These are phyloP conservation scores for Gloeophyllum trabeum DNA, from an alignment of 768 basidiomycete genomes.

Conservation along the genomic window DNA sequence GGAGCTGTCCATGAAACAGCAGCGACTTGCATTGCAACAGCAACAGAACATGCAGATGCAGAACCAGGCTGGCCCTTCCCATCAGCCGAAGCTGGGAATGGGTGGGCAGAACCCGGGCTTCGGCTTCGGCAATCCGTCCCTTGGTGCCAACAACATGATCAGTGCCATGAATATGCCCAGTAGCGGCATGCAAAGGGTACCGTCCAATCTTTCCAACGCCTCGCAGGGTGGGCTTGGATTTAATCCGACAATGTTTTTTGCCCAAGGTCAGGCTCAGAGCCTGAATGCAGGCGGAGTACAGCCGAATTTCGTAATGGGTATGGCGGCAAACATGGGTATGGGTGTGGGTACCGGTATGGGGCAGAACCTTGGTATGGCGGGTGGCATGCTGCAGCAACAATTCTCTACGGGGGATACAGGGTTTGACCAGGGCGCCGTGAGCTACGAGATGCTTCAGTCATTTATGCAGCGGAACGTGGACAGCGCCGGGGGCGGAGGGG, in stretches of 20 bases:
- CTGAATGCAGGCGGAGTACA: no score
- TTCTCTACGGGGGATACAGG: conserved; percentile 8
- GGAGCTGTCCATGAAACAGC: neutral
- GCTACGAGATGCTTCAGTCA: conserved; percentile 32
- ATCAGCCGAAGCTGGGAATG: no score
- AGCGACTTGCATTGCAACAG: neutral
- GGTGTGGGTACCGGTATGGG: conserved; percentile 10
- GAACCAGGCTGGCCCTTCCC: neutral
- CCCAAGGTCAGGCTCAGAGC: no score
- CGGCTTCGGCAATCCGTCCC: no score
- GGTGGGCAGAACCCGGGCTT: no score
- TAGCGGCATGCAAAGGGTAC: no score
- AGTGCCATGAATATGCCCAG: no score
- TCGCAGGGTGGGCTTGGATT: no score
- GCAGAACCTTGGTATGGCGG: neutral
- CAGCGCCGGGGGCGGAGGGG: no score
- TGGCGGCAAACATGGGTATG: conserved; percentile 7
- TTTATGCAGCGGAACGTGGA: conserved; percentile 31
- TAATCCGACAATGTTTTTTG: no score
- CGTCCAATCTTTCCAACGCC: no score
- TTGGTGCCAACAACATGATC: no score
- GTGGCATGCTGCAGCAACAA: conserved; percentile 2
- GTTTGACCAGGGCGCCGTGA: conserved; percentile 20
- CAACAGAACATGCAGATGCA: neutral
- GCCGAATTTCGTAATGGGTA: neutral